phyloP scores from a whole-genome alignment of 768 basidiomycete genomes.

The Mycena amicta region DNA sequence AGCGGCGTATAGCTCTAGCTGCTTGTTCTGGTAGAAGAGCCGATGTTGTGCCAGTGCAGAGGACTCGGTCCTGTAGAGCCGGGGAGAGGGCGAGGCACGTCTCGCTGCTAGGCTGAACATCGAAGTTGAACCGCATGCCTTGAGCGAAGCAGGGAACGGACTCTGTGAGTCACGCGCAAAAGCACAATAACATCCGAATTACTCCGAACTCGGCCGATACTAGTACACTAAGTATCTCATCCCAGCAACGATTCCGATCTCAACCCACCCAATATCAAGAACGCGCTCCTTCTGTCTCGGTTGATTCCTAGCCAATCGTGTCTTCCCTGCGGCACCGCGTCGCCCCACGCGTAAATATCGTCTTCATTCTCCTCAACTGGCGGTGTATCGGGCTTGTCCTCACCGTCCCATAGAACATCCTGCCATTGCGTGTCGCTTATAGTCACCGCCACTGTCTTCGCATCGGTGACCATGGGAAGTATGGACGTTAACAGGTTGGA shows the following conservation, averaged over 20 bases:
- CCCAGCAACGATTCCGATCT: slow-evolving; percentile 70
- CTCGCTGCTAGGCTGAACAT: slow-evolving; percentile 17
- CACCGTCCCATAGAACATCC: slow-evolving; percentile 76
- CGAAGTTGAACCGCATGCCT: slow-evolving; percentile 11
- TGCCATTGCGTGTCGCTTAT: slow-evolving; percentile 81
- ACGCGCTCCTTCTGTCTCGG: slow-evolving; percentile 78
- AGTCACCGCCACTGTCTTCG: slow-evolving; percentile 76
- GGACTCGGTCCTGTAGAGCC: slow-evolving; percentile 27
- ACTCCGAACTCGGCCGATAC: neutral
- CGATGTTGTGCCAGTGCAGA: slow-evolving; percentile 38
- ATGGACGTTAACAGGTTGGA: slow-evolving; percentile 76
- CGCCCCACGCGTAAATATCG: slow-evolving; percentile 64
- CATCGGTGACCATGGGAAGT: slow-evolving; percentile 71
- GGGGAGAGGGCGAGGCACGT: slow-evolving; percentile 12
- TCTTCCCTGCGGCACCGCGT: slow-evolving; percentile 50
- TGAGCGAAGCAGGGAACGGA: slow-evolving; percentile 7
- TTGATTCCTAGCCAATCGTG: slow-evolving; percentile 81
- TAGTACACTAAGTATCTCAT: slow-evolving; percentile 36
- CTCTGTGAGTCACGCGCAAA: neutral
- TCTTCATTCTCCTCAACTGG: slow-evolving; percentile 43
- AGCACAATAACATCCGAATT: neutral
- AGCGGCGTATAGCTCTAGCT: slow-evolving; percentile 78
- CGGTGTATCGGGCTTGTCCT: slow-evolving; percentile 45
- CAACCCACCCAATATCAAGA: slow-evolving; percentile 75
- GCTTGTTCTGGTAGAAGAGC: slow-evolving; percentile 82